A percentile compares a stretch with the other conserved stretches of the same genome.
These are phyloP conservation scores for Seminavis robusta DNA, from an alignment of 108 stramenopile genomes.

Conservation along the genomic window DNA sequence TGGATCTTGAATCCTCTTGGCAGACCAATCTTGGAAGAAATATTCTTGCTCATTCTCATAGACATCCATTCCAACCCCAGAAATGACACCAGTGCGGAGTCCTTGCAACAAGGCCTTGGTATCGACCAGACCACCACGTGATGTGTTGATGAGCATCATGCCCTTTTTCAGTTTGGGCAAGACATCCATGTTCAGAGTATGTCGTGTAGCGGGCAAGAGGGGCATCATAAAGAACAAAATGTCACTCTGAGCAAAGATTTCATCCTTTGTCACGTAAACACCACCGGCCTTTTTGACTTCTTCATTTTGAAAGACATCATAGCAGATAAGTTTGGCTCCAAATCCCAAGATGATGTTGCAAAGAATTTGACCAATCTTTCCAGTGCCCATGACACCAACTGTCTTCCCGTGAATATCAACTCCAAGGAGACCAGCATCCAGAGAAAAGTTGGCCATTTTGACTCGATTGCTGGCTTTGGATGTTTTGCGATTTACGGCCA, in stretches of 20 bases:
- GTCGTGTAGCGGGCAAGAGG: slow-evolving; percentile 49
- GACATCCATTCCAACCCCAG: slow-evolving; percentile 64
- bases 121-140: slow-evolving; percentile 75
- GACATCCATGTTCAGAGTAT: slow-evolving; percentile 49
- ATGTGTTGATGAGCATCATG: slow-evolving; percentile 68
- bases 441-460: slow-evolving; percentile 70
- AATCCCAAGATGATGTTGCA: slow-evolving; percentile 73
- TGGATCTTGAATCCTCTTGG: slow-evolving; percentile 43
- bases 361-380: slow-evolving; percentile 73
- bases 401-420: slow-evolving; percentile 79
- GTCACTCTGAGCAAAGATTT: slow-evolving; percentile 63
- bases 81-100: slow-evolving; percentile 54
- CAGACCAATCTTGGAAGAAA: slow-evolving; percentile 80
- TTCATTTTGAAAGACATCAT: slow-evolving; percentile 62
- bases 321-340: slow-evolving; percentile 68
- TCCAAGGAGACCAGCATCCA: slow-evolving; percentile 70
- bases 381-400: slow-evolving; percentile 53
- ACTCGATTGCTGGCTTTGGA: slow-evolving; percentile 54
- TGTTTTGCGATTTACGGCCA: slow-evolving; percentile 70
- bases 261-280: slow-evolving; percentile 69
- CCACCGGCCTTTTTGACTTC: slow-evolving; percentile 63
- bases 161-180: slow-evolving; percentile 54
- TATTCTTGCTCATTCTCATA: slow-evolving; percentile 78
- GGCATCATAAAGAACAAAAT: slow-evolving; percentile 78
- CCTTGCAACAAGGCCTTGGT: slow-evolving; percentile 59